Base-by-base conservation (phyloP, 345 rosid genomes). In the Euphorbia pulcherrima region DNA sequence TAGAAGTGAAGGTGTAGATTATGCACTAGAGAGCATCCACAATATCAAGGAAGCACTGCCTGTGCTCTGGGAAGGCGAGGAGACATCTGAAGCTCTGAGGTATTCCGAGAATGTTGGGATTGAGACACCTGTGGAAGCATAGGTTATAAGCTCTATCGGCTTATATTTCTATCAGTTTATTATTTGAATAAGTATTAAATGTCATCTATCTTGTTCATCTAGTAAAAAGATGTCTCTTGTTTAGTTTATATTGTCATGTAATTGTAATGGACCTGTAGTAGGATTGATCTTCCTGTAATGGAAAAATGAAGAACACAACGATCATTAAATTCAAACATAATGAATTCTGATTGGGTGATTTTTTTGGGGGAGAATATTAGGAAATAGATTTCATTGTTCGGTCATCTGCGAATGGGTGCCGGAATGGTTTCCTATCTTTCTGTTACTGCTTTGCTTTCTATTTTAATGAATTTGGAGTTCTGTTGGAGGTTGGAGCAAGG, bases 41-140 rank as follows among this genome's bases (percentile, higher is more conserved):
- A 86, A 88, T 68, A 85, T 90, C 40, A 85, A 79, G 80, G 97
- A 90, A 57, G 92, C 96, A 59, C 59, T 90, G 67, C 92, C 89
- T 6, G 94, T 85, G 73, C 80, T 93, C 26, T 85, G 97, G 97
- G 83, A 69, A 30, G 83, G 74, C 5, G 28, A 1, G 41, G 85
- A 84, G 24, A 69, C 81, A 69, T 77, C 86, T 26, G 89, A 81
- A 69, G 82, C 78, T 41, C 60, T 37, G n/a, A 50, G 70, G 6
- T 86, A 80, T 70, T 30, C 94, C 8, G 83, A 73, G 59, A 78
- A 87, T 54, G 77, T 85, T 71, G 64, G 86, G 0, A 87, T 87
- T 20, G 97, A 86, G 81, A 86, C 97, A 23, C 61, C 92, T 27
- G 97, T 93, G 29, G 8, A 72, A 51, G 75, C 64, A 82, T 87